Base-by-base conservation (phyloP, 768 basidiomycete genomes). In the Psilocybe tampanensis region DNA sequence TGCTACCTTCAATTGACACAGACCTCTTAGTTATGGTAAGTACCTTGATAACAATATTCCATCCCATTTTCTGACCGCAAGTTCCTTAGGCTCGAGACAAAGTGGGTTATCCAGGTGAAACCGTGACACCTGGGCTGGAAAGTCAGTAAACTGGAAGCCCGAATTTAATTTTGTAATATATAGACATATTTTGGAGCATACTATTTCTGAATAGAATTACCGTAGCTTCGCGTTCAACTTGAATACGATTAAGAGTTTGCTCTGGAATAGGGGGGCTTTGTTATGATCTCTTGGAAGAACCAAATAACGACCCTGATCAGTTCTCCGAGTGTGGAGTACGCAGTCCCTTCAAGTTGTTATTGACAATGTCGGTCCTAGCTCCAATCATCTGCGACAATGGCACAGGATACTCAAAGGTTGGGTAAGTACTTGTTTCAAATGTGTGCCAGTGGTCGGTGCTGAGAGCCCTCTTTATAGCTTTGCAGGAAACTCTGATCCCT, bases 341-440 rank as follows among this genome's bases (percentile, higher is more conserved):
- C 62, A 66, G 54, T 55, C 52, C 32, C 53, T 48, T n/a, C n/a
- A n/a, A n/a, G n/a, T n/a, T 42, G 33, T 29, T 56, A 60, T 60
- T 54, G 33, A 61, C 58, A 55, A 95, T 97, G 94, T 89, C 91
- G 53, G 72, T 89, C 32, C 86, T 95, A 59, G 90, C 94, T 6
- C 95, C 95, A 57, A 94, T 98, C 70, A 95, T 98, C 64, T 95
- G 94, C 68, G 95, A 98, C 79, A 97, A 98, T 80, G 95, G 95
- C 41, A 97, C 95, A 44, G 95, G 96, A 32, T 98, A 83, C 74
- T 96, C 95, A 11, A 98, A 98, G 84, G 89, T 98, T 73, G 96
- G 95, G 94, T 95, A 71, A 43, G 88, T 73, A 42, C 19, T 12
- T 21, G 18, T 32, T 32, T 44, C 41, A 50, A 17, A 21, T 17